Evolutionary conservation across 1,139 yeast genomes (phyloP), one percentile per base, ranked within the genome.

Genomic region (Yamadazyma triangularis): DNA sequence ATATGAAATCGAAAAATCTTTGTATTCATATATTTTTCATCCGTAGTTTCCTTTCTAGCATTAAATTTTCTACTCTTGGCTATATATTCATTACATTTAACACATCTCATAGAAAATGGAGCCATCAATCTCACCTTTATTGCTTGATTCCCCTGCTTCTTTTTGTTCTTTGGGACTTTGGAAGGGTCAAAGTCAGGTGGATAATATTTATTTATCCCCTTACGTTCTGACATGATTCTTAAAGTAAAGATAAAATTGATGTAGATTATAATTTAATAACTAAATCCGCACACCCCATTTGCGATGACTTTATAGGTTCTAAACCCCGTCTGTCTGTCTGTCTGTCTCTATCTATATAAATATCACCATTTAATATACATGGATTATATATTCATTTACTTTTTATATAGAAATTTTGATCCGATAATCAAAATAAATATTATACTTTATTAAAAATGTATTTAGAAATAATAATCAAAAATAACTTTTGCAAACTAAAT

Each of bases 161-260:
- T 18, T 47, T 58, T 62, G n/a, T n/a, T n/a, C 51, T 69, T 72
- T 26, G 71, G 70, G 25, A 79, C 68, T 49, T 79, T 73, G 2
- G 84, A 63, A 2, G 96, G 95, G 53, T 88, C 93, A 59, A 73
- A 87, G 52, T 87, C 95, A 4, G 95, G 94, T 2, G 96, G 96
- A 43, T 84, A 84, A 62, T 86, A 88, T 55, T 88, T 86, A 64
- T 85, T 87, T 40, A 87, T 80, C 2, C 79, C 81, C 50, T 88
- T 88, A 43, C 96, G 64, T 51, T 88, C 96, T 2, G 95, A 82
- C 96, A 88, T 88, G 9, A 18, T 18, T n/a, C n/a, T n/a, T n/a
- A n/a, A n/a, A n/a, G n/a, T n/a, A n/a, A n/a, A n/a, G n/a, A n/a
- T n/a, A n/a, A n/a, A n/a, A n/a, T n/a, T n/a, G n/a, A n/a, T n/a